Conservation (phyloP, 176 grass and related monocot genomes). For the Dendrocalamus sinicus region DNA sequence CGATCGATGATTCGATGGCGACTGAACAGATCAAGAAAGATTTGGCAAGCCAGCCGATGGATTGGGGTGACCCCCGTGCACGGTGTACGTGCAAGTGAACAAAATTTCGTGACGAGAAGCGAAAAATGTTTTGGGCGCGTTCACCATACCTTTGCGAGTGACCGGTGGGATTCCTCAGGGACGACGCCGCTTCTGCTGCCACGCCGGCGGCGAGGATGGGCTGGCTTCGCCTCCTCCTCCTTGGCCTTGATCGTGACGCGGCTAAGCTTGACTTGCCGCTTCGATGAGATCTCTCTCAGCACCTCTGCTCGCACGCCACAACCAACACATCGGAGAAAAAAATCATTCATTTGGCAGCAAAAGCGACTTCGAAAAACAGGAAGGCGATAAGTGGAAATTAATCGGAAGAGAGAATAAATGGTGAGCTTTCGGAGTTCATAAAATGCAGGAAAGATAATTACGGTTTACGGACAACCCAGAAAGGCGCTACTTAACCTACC, state of each 20-base stretch:
- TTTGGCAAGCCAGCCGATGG: background rate
- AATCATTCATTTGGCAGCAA: slow-evolving; percentile 1
- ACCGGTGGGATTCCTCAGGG: slow-evolving; percentile 45
- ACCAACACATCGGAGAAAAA: background rate
- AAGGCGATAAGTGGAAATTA: background rate
- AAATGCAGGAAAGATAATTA: background rate
- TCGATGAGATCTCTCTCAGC: slow-evolving; percentile 80
- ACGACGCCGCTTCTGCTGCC: background rate
- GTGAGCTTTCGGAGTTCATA: background rate
- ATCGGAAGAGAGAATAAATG: background rate
- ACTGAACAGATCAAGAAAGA: background rate
- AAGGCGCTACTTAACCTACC: slow-evolving; percentile 12
- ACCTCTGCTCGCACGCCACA: slow-evolving; percentile 54
- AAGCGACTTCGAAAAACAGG: background rate
- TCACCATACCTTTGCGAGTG: slow-evolving; percentile 43
- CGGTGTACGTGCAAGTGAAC: background rate
- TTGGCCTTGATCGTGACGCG: slow-evolving; percentile 59
- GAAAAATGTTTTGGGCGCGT: background rate
- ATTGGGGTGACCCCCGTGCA: background rate
- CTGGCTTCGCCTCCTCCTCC: slow-evolving; percentile 48
- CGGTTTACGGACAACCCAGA: background rate
- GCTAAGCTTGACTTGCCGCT: slow-evolving; percentile 78
- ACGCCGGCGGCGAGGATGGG: slow-evolving; percentile 45
- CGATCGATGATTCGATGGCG: background rate
- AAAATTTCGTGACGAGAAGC: background rate